phyloP scores from a whole-genome alignment of 2,329 filamentous ascomycete genomes.

The Stagonosporopsis tanaceti region DNA sequence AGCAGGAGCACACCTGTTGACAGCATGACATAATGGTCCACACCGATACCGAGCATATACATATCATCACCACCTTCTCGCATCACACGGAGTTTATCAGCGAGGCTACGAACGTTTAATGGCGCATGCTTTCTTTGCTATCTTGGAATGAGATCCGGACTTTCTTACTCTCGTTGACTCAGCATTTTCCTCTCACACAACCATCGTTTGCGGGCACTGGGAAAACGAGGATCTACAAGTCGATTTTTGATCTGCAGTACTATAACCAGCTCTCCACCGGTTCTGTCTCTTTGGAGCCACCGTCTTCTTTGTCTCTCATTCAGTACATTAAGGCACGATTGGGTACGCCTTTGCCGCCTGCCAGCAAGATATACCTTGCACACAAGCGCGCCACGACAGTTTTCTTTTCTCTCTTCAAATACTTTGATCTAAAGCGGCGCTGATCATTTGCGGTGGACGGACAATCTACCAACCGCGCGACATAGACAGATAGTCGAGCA shows the following conservation, averaged over 20 bases:
- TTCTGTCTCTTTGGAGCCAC: constrained; percentile 5
- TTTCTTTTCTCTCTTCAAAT: constrained; percentile 17
- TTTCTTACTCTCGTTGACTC: constrained; percentile 41
- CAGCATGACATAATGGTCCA: constrained; percentile 48
- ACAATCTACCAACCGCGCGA: constrained; percentile 8
- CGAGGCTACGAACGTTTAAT: constrained; percentile 49
- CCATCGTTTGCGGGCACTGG: constrained; percentile 28
- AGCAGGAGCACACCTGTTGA: constrained; percentile 35
- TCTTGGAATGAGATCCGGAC: constrained; percentile 41
- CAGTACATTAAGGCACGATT: constrained; percentile 21
- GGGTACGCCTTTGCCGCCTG: constrained; percentile 9
- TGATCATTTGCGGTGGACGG: constrained; percentile 12
- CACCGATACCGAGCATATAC: constrained; percentile 32
- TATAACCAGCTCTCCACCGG: constrained; percentile 37
- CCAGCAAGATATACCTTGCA: constrained; percentile 14
- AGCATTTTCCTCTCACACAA: constrained; percentile 32
- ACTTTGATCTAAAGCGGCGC: constrained; percentile 18
- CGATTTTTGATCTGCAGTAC: constrained; percentile 29
- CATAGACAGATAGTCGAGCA: constrained; percentile 12
- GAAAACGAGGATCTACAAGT: constrained; percentile 39
- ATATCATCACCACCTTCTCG: constrained; percentile 33
- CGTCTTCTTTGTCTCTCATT: constrained; percentile 31
- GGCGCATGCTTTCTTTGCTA: constrained; percentile 42
- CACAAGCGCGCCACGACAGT: constrained; percentile 12
- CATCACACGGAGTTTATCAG: constrained; percentile 50